Evolutionary conservation across 306 rosid species (phyloP), one percentile per base, ranked within the genome.

Genomic region (Cicer cuneatum): DNA sequence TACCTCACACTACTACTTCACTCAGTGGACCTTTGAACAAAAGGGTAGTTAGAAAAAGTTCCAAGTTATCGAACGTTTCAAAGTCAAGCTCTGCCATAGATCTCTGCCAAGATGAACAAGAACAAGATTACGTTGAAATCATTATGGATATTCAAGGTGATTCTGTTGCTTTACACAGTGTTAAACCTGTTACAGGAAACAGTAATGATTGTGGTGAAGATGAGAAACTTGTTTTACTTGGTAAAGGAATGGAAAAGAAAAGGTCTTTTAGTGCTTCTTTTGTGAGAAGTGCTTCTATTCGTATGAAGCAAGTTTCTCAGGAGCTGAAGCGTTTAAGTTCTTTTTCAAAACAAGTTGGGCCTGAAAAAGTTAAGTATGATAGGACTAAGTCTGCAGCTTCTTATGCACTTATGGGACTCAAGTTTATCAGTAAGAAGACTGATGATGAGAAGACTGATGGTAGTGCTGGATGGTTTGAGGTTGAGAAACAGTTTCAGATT

Each of bases 291-390:
- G 86, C 88, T 52, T 86, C 90, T 12, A 53, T 77, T 63, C 81
- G 71, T 2, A 38, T 84, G 46, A 84, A 76, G 58, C 87, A 86
- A 14, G 86, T 86, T 15, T 83, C 90, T 75, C 87, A 81, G 52
- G 90, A 84, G 41, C 64, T 86, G 52, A 84, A 86, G 80, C 84
- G 82, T 24, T 76, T 86, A 0, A 18, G 87, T 69, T 86, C 90
- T 0, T 38, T 81, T 18, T 63, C 86, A 0, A 86, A 79, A 52
- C 73, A 60, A 12, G 16, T 46, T 10, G 47, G 41, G 48, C 41
- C 78, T 64, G 24, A 66, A 1, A 81, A 10, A 51, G 65, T 68
- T 24, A 21, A 21, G 24, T 81, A 56, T 69, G 87, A 84, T 24
- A 76, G 87, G 74, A 78, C 71, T 1, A 86, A 79, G 51, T 80